phyloP scores from a whole-genome alignment of 2,329 filamentous ascomycete genomes.

The Ascochyta clinopodiicola region DNA sequence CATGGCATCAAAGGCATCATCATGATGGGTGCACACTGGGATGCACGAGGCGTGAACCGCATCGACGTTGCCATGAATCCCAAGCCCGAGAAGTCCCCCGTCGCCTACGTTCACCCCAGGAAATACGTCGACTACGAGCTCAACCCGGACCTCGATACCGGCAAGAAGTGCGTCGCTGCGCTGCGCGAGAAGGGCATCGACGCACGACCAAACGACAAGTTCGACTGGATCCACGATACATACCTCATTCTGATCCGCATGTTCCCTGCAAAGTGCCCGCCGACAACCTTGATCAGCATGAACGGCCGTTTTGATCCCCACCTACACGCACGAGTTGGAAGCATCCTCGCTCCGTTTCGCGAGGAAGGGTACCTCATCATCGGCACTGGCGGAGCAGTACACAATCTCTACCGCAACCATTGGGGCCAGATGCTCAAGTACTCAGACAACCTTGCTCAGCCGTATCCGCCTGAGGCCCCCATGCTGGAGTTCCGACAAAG shows the following conservation, averaged over 20 bases:
- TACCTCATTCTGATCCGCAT: slow-evolving; percentile 73
- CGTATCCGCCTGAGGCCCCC: slow-evolving; percentile 64
- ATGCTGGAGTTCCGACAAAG: slow-evolving; percentile 71
- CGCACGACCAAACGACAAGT: slow-evolving; percentile 59
- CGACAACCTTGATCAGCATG: slow-evolving; percentile 66
- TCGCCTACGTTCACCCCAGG: slow-evolving; percentile 70
- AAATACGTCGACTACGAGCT: slow-evolving; percentile 70
- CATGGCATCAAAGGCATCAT: slow-evolving; percentile 67
- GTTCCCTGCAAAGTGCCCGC: slow-evolving; percentile 70
- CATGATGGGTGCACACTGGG: slow-evolving; percentile 76
- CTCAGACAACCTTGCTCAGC: slow-evolving; percentile 68
- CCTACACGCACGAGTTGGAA: slow-evolving; percentile 64
- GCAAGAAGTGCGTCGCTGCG: slow-evolving; percentile 57
- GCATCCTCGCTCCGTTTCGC: slow-evolving; percentile 62
- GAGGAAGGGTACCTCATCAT: slow-evolving; percentile 64
- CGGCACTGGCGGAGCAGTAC: slow-evolving; percentile 68
- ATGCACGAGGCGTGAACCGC: slow-evolving; percentile 58
- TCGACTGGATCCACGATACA: slow-evolving; percentile 77
- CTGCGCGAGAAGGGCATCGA: slow-evolving; percentile 62
- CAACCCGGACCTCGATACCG: slow-evolving; percentile 63
- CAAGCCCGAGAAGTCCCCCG: slow-evolving; percentile 65
- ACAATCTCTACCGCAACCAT: slow-evolving; percentile 72
- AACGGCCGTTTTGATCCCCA: slow-evolving; percentile 64
- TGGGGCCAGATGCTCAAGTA: slow-evolving; percentile 71
- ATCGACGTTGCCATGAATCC: slow-evolving; percentile 69